Base-by-base conservation (phyloP, 2,329 filamentous ascomycete genomes). In the Neoascochyta sp. region DNA sequence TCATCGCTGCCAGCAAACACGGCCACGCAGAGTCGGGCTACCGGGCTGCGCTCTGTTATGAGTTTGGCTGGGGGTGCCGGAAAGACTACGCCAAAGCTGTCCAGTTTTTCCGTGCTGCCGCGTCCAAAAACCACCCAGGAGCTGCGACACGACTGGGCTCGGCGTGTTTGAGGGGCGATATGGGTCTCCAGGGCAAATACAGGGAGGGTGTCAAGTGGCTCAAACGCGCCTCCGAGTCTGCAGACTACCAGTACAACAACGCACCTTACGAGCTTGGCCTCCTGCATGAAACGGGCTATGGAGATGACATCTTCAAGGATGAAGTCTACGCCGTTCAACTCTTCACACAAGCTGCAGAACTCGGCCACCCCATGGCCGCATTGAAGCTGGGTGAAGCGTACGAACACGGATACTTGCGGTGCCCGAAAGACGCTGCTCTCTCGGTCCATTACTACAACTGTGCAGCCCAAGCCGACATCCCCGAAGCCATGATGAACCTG, bases 361-460 rank as follows among this genome's bases (percentile, higher is more conserved):
- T 98, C 27, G 89, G 89, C 6, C 87, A 98, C 53, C 69, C 83
- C 2, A 83, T 95, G 47, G 89, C 92, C 16, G 86, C 82, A 52
- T 88, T 81, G 63, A 78, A 87, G 29, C 79, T 98, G 67, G 92
- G 92, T n/a, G 87, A 95, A 59, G 89, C 90, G 1, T 98, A 98
- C 58, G 92, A 98, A 66, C 87, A 95, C 54, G 92, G 92, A 9
- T 78, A 81, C 42, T 73, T 96, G 34, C 80, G 77, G 45, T 98
- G 92, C 55, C 92, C 92, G 1, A 80, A 81, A 29, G 92, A 98
- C 60, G 87, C 92, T 2, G 87, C 89, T 2, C 70, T 98, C 30
- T 95, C 88, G 44, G 88, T 98, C 7, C 92, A 98, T 62, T 98
- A 95, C 59, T 98, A 98, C 67, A 98, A 90, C 1, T 83, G 81